Evolutionary conservation across 169 alveolate species (phyloP).

Genomic region (Haemoproteus tartakovskyi): DNA sequence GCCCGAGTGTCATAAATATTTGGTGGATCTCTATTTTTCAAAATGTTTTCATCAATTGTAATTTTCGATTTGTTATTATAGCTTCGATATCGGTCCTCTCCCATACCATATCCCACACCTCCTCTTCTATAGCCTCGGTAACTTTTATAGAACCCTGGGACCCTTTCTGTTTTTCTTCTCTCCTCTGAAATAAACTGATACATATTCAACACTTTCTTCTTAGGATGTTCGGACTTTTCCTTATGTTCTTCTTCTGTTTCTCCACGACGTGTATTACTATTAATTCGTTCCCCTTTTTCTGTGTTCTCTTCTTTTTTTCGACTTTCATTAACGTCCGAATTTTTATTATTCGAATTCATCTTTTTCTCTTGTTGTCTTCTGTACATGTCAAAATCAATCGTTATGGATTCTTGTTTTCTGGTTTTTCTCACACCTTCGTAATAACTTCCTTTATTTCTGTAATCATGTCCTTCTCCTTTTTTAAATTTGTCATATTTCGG

Average conservation of each 20-base stretch:
- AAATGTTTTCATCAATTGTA: slow-evolving; percentile 33
- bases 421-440: neutral
- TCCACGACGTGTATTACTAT: slow-evolving; percentile 5
- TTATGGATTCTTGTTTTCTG: slow-evolving; percentile 31
- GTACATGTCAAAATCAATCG: slow-evolving; percentile 54
- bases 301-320: neutral
- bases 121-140: slow-evolving; percentile 39
- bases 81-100: slow-evolving; percentile 6
- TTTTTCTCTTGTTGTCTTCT: slow-evolving; percentile 59
- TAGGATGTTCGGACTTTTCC: slow-evolving; percentile 36
- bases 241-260: slow-evolving; percentile 10
- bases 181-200: slow-evolving; percentile 54
- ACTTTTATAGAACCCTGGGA: slow-evolving; percentile 56
- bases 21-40: slow-evolving; percentile 63
- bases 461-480: too few relatives aligned
- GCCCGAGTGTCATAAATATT: slow-evolving; percentile 59
- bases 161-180: slow-evolving; percentile 42
- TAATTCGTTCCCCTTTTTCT: neutral
- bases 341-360: slow-evolving; percentile 1
- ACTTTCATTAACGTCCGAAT: neutral
- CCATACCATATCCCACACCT: too few relatives aligned
- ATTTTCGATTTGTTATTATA: slow-evolving; percentile 25
- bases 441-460: too few relatives aligned
- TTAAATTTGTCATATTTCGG: too few relatives aligned
- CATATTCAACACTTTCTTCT: slow-evolving; percentile 57